A percentile compares a stretch with the other conserved stretches of the same genome.
These are phyloP conservation scores for Medicago lupulina DNA, from an alignment of 306 rosid genomes.

Conservation along the genomic window DNA sequence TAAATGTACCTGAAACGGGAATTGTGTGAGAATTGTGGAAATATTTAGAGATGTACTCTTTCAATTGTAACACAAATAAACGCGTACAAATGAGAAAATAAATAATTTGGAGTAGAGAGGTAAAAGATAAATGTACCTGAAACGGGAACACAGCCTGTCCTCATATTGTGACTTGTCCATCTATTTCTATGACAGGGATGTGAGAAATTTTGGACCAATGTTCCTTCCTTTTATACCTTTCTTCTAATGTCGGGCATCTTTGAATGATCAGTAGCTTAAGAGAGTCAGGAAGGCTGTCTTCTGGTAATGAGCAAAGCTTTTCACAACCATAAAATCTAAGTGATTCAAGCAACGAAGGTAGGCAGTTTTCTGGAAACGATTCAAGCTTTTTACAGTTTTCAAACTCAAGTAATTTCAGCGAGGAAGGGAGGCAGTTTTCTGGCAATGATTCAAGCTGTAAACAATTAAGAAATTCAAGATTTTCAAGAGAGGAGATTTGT, in stretches of 20 bases:
- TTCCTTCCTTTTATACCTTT: not conserved
- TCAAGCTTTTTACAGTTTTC: too few relatives aligned
- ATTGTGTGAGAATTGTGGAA: too few relatives aligned
- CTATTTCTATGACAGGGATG: not conserved
- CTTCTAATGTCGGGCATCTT: not conserved
- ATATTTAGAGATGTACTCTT: too few relatives aligned
- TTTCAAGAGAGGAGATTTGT: not conserved
- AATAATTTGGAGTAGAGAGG: too few relatives aligned
- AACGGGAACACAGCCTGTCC: not conserved
- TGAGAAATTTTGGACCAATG: not conserved
- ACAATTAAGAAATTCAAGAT: too few relatives aligned
- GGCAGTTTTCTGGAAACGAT: too few relatives aligned
- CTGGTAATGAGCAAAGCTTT: not conserved
- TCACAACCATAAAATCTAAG: fast-evolving
- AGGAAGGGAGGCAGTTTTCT: too few relatives aligned
- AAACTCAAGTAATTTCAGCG: too few relatives aligned
- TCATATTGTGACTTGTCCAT: not conserved
- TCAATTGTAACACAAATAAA: too few relatives aligned
- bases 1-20: not conserved
- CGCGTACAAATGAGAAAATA: too few relatives aligned
- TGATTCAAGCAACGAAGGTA: too few relatives aligned
- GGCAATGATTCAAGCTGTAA: too few relatives aligned
- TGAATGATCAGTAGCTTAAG: not conserved
- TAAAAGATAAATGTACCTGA: not conserved
- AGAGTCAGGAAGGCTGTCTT: not conserved